Evolutionary conservation across 352 stramenopile genomes (phyloP), one percentile per base, ranked within the genome.

Genomic region (Phytopythium ostracodes): DNA sequence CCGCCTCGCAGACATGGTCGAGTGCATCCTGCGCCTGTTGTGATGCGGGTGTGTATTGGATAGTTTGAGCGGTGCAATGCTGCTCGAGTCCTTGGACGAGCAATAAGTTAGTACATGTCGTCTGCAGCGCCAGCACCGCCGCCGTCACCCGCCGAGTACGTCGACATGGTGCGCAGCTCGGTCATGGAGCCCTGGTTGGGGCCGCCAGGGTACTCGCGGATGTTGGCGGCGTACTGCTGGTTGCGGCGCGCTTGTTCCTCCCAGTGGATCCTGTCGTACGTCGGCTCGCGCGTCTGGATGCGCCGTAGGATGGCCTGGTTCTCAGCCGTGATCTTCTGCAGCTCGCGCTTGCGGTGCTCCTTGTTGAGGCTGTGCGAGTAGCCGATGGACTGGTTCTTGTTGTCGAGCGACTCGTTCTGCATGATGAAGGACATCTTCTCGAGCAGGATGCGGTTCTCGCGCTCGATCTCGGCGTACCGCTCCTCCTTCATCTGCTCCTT

Each of bases 361-460:
- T 94, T 94, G 76, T 96, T 94, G 43, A 96, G 71, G 65, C 85
- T 94, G 69, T 92, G 82, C 15, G 80, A 73, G 64, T 92, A 91
- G 15, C 56, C 57, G 43, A 92, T 75, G 18, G 87, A 74, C 53
- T 92, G 79, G 61, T 91, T 94, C 67, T 92, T 92, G 75, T 90
- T 94, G 71, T 96, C 87, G 11, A 94, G 68, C 59, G 84, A 84
- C 54, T 94, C 86, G 53, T 75, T 89, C 70, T 94, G 86, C 87
- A 96, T 96, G 68, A 99, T 99, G 62, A 96, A 84, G 15, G 90
- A 97, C 96, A 99, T 99, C 70, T 98, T 99, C 67, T 98, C 91
- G 42, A 99, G 77, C 57, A 99, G 64, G 46, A 99, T 94, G 56
- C 95, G 88, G 70, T 99, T 99, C 69, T 99, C 96, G 20, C 91